Percentiles rank a stretch among this genome's conserved stretches.
phyloP scores from a whole-genome alignment of 148 eudicot species.

The Gaultheria prostrata region DNA sequence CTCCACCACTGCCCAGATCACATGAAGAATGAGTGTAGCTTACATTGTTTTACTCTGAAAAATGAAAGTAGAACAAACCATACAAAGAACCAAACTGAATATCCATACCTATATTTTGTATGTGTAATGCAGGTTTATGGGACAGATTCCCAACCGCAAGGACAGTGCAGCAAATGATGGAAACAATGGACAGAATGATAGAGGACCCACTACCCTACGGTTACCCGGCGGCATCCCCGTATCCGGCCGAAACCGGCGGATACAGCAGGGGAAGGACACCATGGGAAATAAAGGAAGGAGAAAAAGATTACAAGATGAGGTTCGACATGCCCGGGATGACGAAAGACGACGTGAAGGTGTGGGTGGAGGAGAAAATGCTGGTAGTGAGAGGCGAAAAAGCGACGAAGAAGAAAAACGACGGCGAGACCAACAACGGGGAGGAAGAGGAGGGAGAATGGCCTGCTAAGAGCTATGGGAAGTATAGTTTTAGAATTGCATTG shows the following conservation, averaged over 20 bases:
- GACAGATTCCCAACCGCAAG: constrained; percentile 70
- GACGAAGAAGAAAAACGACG: constrained; percentile 20
- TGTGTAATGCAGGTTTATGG: constrained; percentile 47
- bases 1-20: no score
- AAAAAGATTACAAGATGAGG: constrained; percentile 54
- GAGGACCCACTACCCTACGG: constrained; percentile 53
- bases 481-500: constrained; percentile 55
- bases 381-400: constrained; percentile 63
- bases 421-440: constrained; percentile 10
- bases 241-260: constrained; percentile 15
- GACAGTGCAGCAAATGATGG: constrained; percentile 86
- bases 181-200: constrained; percentile 63
- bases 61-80: no score
- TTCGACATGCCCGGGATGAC: constrained; percentile 88
- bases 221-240: constrained; percentile 19
- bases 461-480: constrained; percentile 59
- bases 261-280: constrained; percentile 66
- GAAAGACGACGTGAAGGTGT: constrained; percentile 61
- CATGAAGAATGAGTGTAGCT: no score
- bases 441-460: constrained; percentile 50
- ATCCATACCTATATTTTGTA: neutral
- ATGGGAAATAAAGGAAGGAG: constrained; percentile 70
- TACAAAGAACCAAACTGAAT: neutral
- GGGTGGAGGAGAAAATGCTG: constrained; percentile 75
- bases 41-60: no score